Percentiles rank a stretch among this genome's conserved stretches.
phyloP scores from a whole-genome alignment of 2,329 filamentous ascomycete genomes.

The Colletotrichum liriopes region DNA sequence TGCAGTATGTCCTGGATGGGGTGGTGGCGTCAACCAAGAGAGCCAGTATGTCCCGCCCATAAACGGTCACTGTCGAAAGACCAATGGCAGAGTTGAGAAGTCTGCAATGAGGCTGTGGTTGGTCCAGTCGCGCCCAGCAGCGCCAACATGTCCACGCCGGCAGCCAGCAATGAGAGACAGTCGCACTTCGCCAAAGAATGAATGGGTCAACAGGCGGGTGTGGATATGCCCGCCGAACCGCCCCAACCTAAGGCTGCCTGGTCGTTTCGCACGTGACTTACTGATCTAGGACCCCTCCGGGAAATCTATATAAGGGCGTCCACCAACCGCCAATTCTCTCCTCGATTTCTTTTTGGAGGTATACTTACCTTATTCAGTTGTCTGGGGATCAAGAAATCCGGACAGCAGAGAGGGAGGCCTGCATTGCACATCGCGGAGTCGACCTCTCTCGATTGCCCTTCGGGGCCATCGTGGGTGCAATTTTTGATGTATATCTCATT shows the following conservation, averaged over 20 bases:
- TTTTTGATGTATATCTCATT: slow-evolving; percentile 41
- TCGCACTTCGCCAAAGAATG: not conserved
- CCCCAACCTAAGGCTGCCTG: no score
- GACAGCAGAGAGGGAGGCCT: slow-evolving; percentile 61
- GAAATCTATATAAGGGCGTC: slow-evolving; percentile 17
- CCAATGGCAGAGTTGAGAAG: not conserved
- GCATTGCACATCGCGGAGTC: slow-evolving; percentile 64
- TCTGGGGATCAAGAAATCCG: slow-evolving; percentile 61
- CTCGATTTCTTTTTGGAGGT: slow-evolving; percentile 43
- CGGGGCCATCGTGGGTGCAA: slow-evolving; percentile 39
- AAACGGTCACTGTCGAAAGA: not conserved
- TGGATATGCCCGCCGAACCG: not conserved
- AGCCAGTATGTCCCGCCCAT: no score
- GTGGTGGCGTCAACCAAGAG: no score
- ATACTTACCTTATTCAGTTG: slow-evolving; percentile 67
- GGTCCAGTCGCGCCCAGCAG: not conserved
- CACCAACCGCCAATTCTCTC: not conserved
- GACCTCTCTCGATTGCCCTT: slow-evolving; percentile 41
- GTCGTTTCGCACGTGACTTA: not conserved
- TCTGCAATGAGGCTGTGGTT: not conserved
- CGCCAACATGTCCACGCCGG: not conserved
- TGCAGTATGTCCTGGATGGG: no score
- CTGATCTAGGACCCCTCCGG: slow-evolving; percentile 5
- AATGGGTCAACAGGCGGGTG: not conserved
- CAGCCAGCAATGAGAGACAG: not conserved